phyloP scores from a whole-genome alignment of 176 grass and related monocot species.

The Eragrostis curvula region DNA sequence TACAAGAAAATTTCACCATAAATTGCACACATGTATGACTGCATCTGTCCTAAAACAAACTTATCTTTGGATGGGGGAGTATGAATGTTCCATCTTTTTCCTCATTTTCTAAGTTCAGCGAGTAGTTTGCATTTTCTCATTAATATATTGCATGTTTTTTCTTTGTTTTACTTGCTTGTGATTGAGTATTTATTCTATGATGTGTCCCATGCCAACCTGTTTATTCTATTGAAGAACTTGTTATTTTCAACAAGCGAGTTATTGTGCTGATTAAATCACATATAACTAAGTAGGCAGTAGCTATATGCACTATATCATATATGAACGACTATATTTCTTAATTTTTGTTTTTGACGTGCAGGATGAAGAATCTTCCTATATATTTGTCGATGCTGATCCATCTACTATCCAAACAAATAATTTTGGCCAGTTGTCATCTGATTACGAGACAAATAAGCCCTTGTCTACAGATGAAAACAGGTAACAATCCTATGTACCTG shows the following conservation, averaged over 20 bases:
- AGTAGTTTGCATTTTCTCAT: neutral
- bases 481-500: conserved; percentile 39
- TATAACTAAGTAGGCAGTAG: neutral
- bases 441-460: conserved; percentile 36
- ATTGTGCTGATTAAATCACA: neutral
- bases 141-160: neutral
- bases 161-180: neutral
- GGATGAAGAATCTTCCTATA: conserved; percentile 55
- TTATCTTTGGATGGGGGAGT: neutral
- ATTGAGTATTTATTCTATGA: neutral
- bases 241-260: conserved; percentile 7
- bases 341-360: conserved; percentile 33
- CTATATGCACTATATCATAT: conserved; percentile 6
- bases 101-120: neutral
- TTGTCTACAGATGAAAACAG: conserved; percentile 40
- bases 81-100: neutral
- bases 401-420: conserved; percentile 20
- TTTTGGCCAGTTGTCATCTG: conserved; percentile 42
- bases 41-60: neutral
- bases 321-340: conserved; percentile 9
- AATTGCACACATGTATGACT: too few relatives aligned
- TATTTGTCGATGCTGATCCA: conserved; percentile 35
- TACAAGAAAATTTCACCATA: neutral
- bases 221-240: conserved; percentile 24
- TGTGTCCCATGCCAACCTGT: neutral